Evolutionary conservation across 1,139 yeast genomes (phyloP).

Genomic region (Saccharomyces hybrid): DNA sequence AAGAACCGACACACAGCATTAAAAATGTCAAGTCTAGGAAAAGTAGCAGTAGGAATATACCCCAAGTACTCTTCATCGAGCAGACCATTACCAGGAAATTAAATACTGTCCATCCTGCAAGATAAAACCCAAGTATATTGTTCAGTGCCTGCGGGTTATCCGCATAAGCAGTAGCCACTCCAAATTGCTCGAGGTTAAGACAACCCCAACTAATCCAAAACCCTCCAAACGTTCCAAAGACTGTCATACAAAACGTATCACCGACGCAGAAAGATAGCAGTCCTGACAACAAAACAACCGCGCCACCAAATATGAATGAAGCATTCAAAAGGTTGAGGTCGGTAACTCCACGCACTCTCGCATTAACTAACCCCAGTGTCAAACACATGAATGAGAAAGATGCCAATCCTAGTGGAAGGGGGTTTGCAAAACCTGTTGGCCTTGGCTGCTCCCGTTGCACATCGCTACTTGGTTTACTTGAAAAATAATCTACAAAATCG

Average conservation of each 20-base stretch:
- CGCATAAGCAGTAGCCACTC: conserved; percentile 43
- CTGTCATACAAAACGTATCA: conserved; percentile 55
- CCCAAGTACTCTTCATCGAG: conserved; percentile 56
- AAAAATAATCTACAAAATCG: no score
- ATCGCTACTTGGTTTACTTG: no score
- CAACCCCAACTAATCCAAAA: conserved; percentile 62
- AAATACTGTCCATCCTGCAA: conserved; percentile 54
- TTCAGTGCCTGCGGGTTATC: conserved; percentile 33
- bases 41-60: conserved; percentile 46
- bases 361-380: conserved; percentile 37
- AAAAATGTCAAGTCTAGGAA: conserved; percentile 46
- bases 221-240: conserved; percentile 59
- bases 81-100: conserved; percentile 47
- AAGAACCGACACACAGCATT: conserved; percentile 47
- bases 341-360: conserved; percentile 43
- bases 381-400: conserved; percentile 44
- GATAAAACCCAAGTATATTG: conserved; percentile 49
- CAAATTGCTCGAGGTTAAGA: conserved; percentile 46
- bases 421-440: conserved; percentile 37
- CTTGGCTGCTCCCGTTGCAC: neutral
- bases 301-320: conserved; percentile 52
- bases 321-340: conserved; percentile 41
- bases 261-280: conserved; percentile 54
- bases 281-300: conserved; percentile 53
- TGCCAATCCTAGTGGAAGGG: conserved; percentile 50